Evolutionary conservation across 2,329 filamentous ascomycete genomes (phyloP).

Genomic region (Cladophialophora exuberans): DNA sequence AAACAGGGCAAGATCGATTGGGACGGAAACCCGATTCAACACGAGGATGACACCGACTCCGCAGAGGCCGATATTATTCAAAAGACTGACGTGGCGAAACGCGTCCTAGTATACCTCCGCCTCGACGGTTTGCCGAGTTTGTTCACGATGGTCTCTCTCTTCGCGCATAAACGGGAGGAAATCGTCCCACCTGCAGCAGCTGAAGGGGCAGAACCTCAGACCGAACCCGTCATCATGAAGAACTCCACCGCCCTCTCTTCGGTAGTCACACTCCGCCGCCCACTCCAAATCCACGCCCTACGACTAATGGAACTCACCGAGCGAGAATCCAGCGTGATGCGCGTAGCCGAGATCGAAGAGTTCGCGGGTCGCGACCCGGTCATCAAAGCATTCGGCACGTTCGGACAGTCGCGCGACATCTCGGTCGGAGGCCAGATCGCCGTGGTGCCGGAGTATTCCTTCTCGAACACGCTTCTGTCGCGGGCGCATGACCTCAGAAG

Average conservation of each 20-base stretch:
- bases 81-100: slow-evolving; percentile 48
- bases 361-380: slow-evolving; percentile 76
- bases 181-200: neutral
- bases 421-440: slow-evolving; percentile 80
- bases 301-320: slow-evolving; percentile 86
- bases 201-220: slow-evolving; percentile 12
- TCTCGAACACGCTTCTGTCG: slow-evolving; percentile 73
- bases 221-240: slow-evolving; percentile 18
- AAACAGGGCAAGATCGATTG: slow-evolving; percentile 89
- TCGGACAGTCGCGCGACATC: slow-evolving; percentile 81
- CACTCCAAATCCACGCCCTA: slow-evolving; percentile 78
- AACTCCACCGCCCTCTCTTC: slow-evolving; percentile 17
- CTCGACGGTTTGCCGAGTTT: slow-evolving; percentile 82
- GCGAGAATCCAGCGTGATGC: slow-evolving; percentile 93
- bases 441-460: slow-evolving; percentile 76
- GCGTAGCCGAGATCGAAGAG: slow-evolving; percentile 80
- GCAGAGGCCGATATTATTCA: slow-evolving; percentile 21
- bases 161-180: slow-evolving; percentile 44
- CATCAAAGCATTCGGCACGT: slow-evolving; percentile 86
- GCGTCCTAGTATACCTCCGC: slow-evolving; percentile 78
- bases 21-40: slow-evolving; percentile 62
- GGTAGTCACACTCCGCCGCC: slow-evolving; percentile 42
- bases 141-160: slow-evolving; percentile 78
- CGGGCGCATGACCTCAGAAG: slow-evolving; percentile 71
- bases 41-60: slow-evolving; percentile 49